Evolutionary conservation across 2,329 filamentous ascomycete species (phyloP).

Genomic region (Trichoderma semiorbis): DNA sequence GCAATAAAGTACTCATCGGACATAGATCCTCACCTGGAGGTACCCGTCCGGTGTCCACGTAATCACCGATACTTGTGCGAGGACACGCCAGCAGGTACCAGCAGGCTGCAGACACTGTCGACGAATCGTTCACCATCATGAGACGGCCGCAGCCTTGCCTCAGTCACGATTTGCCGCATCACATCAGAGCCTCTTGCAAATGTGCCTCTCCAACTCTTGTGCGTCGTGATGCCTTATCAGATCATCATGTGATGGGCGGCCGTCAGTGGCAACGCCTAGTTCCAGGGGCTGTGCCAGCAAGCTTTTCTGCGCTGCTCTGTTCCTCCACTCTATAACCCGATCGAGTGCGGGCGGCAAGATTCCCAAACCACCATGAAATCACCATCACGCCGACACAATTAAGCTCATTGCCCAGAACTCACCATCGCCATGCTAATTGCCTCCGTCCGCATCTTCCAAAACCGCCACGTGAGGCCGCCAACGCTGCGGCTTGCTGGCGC

Average conservation of each 20-base stretch:
- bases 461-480: constrained; percentile 16
- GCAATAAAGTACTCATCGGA: not conserved
- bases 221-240: constrained; percentile 1
- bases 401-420: not conserved
- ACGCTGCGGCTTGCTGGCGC: not conserved
- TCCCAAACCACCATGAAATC: not conserved
- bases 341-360: not conserved
- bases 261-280: constrained; percentile 12
- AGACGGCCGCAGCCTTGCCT: not conserved
- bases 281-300: constrained; percentile 14
- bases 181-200: not conserved
- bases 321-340: not conserved
- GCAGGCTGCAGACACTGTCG: not conserved
- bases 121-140: not conserved
- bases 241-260: constrained; percentile 15
- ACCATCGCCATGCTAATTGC: not conserved
- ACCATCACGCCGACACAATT: not conserved
- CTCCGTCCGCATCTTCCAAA: not conserved
- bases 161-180: not conserved
- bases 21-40: not conserved
- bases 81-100: not conserved
- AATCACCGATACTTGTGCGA: not conserved
- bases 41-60: not conserved
- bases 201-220: not conserved
- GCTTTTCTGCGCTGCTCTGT: not conserved